A percentile compares a stretch with the other conserved stretches of the same genome.
Conservation (phyloP, 257 asterid genomes). For the Scutellaria baicalensis region DNA sequence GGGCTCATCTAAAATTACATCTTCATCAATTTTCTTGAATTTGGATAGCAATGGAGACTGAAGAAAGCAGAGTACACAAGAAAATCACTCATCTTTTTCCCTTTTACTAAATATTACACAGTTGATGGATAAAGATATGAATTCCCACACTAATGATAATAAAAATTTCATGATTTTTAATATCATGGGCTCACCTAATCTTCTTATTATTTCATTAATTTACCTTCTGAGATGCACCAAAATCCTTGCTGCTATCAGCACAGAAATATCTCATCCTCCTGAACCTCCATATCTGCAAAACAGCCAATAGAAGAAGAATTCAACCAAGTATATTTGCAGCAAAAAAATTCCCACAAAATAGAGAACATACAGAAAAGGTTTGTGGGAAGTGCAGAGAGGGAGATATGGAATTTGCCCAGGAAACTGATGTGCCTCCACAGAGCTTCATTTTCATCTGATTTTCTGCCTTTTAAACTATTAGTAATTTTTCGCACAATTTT, state of each 20-base stretch:
- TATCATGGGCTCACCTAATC: neutral
- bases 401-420: slow-evolving; percentile 52
- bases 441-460: slow-evolving; percentile 42
- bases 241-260: slow-evolving; percentile 21
- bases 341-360: neutral
- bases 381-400: slow-evolving; percentile 34
- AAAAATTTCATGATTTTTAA: too few species aligned
- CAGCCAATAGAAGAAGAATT: neutral
- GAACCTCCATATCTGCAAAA: slow-evolving; percentile 31
- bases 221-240: slow-evolving; percentile 42
- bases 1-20: neutral
- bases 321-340: neutral
- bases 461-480: neutral
- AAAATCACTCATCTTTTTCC: too few species aligned
- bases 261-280: slow-evolving; percentile 33
- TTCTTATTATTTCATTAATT: too few species aligned
- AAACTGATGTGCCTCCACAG: slow-evolving; percentile 34
- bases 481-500: neutral
- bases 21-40: neutral
- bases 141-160: too few species aligned
- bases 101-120: too few species aligned
- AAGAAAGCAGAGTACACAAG: too few species aligned
- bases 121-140: too few species aligned
- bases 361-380: slow-evolving; percentile 24
- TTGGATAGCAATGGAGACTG: neutral